phyloP scores from a whole-genome alignment of 768 basidiomycete species.

The Dacryopinax primogenitus region DNA sequence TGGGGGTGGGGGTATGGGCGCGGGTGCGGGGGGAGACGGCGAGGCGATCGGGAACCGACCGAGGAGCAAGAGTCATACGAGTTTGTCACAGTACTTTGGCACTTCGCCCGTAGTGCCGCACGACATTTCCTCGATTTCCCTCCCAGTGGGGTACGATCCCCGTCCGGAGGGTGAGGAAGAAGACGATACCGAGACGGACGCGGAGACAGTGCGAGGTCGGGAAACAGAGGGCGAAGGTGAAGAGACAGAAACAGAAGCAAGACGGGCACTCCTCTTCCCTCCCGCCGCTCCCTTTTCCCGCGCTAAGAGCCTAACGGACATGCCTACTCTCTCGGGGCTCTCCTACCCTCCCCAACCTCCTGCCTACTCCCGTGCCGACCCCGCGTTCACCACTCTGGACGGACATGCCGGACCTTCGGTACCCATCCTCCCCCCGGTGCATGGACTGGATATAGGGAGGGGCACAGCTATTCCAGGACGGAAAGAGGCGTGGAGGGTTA shows the following conservation, averaged over 20 bases:
- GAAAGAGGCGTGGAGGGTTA: neutral
- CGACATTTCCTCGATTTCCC: neutral
- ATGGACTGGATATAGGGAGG: neutral
- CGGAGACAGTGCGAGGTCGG: neutral
- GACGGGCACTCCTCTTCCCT: neutral
- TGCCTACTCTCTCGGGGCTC: neutral
- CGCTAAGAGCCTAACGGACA: neutral
- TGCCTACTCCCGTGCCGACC: neutral
- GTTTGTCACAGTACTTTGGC: neutral
- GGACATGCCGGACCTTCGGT: too few relatives aligned
- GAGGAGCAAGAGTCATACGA: neutral
- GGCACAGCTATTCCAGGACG: neutral
- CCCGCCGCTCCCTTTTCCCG: neutral
- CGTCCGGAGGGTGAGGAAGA: neutral
- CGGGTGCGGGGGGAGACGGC: neutral
- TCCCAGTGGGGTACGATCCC: neutral
- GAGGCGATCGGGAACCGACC: neutral
- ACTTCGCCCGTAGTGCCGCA: neutral
- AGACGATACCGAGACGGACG: neutral
- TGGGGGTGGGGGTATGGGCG: neutral
- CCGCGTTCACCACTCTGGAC: too few relatives aligned
- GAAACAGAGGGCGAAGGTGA: neutral
- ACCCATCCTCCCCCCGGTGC: too few relatives aligned
- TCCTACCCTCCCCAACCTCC: neutral
- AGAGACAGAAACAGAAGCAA: neutral